Base-by-base conservation (phyloP, 1,139 yeast genomes). In the Pichia sp. region DNA sequence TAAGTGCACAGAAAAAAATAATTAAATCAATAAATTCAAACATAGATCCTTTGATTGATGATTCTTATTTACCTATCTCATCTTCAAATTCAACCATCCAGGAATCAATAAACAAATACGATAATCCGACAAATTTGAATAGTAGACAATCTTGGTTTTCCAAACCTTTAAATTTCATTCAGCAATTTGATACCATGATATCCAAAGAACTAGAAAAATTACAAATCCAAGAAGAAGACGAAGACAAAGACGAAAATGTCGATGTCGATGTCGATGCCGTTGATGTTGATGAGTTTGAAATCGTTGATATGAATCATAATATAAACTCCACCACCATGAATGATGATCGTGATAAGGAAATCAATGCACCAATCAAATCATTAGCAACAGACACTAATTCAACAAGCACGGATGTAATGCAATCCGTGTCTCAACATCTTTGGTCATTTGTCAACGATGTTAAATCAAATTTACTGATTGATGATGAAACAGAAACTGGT, bases 121-220 rank as follows among this genome's bases (percentile, higher is more conserved):
- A 18, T 18, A 34, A 18, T 18, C 10, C 25, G 25, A 22, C 25
- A 22, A 22, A 22, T 22, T 22, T 9, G 13, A 47, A 49, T 19
- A 49, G 51, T 14, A 50, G 52, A 38, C 64, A 72, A n/a, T 69
- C 80, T 16, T 66, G 70, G 70, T 60, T 75, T 44, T 68, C 73
- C 3, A 83, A 79, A 59, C 88, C 91, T 0, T 71, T 84, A 46
- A 78, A 74, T 44, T 72, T 84, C 53, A 73, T 85, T 45, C 87
- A 83, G 59, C 89, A 83, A 56, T 77, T 85, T 61, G 93, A 85
- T 65, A 79, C 78, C 48, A 73, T 84, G 69, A 70, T 85, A 31
- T 88, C 81, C 62, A 77, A 74, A 53, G 91, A 84, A 63, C 73
- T 85, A 57, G 91, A 84, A 60, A 74, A 79, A 64, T 68, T 81